Percentiles rank a stretch among this genome's conserved stretches.
Evolutionary conservation across 1,139 yeast species (phyloP).

Genomic region (Magnusiomyces sp.): DNA sequence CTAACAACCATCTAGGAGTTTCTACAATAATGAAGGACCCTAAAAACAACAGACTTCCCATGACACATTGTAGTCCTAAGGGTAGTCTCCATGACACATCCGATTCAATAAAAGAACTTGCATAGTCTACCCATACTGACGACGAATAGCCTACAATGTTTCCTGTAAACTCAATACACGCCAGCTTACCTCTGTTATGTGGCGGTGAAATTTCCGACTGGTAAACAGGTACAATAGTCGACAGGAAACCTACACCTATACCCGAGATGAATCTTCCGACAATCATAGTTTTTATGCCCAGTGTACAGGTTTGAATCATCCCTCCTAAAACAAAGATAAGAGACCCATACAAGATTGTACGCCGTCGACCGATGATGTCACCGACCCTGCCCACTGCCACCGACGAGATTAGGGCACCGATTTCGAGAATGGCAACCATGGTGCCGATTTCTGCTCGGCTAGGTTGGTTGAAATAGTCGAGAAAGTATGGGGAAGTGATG

Average conservation of each 20-base stretch:
- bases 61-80: constrained; percentile 61
- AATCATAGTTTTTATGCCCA: constrained; percentile 44
- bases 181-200: constrained; percentile 77
- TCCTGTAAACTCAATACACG: constrained; percentile 89
- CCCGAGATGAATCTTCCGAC: constrained; percentile 77
- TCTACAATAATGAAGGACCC: constrained; percentile 79
- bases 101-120: constrained; percentile 51
- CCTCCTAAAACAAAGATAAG: constrained; percentile 78
- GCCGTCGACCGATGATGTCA: constrained; percentile 71
- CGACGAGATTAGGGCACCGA: constrained; percentile 79
- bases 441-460: constrained; percentile 62
- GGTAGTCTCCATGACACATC: constrained; percentile 75
- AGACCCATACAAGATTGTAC: constrained; percentile 77
- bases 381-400: constrained; percentile 69
- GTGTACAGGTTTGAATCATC: constrained; percentile 53
- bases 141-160: constrained; percentile 79
- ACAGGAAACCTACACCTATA: constrained; percentile 77
- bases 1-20: constrained; percentile 83
- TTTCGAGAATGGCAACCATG: constrained; percentile 74
- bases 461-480: constrained; percentile 65
- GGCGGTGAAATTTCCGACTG: constrained; percentile 90
- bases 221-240: constrained; percentile 93
- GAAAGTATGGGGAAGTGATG: constrained; percentile 59
- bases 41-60: constrained; percentile 57
- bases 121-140: constrained; percentile 88